Evolutionary conservation across 2,329 filamentous ascomycete genomes (phyloP), one percentile per base, ranked within the genome.

Genomic region (Fusarium concolor): DNA sequence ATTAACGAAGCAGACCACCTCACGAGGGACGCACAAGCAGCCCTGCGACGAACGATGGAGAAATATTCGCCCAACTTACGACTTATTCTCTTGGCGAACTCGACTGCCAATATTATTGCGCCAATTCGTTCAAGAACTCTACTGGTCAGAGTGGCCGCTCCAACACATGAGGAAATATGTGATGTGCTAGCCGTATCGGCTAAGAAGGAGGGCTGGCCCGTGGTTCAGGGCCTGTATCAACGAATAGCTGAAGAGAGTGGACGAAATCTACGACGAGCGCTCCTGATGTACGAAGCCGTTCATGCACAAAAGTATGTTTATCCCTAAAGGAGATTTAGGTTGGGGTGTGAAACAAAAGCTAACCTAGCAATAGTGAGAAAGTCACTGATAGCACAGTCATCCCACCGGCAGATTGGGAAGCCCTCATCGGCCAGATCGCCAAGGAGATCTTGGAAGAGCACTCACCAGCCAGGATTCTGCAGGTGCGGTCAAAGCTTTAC

Each of bases 1-100:
- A 98, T 99, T 85, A 99, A 99, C 75, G 96, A 99, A 83, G 96
- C 96, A 10, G 96, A 99, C 77, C 92, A 97, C 76, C 85, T 99
- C 68, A 96, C 91, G 5, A 86, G 96, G 67, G 96, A 99, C 84
- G 96, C 96, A 5, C 96, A 99, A 81, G 96, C 96, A 0, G 96
- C 96, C 31, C 83, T 99, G 76, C 89, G 96, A 78, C 86, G 96
- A 67, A 99, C 96, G 0, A 99, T 99, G 96, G 96, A 99, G 82
- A 99, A 99, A 80, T 99, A 99, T 84, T 96, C 92, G 75, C 94
- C 95, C 15, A 99, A 99, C 78, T 76, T 99, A 76, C 87, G 96
- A 22, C 81, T 99, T 72, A 98, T 99, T 47, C 83, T 99, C 62
- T 83, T 99, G 62, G 96, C 96, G 47, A 98, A 98, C 78, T 97